Evolutionary conservation across 2,329 filamentous ascomycete genomes (phyloP), one percentile per base, ranked within the genome.

Genomic region (Geosmithia flava): DNA sequence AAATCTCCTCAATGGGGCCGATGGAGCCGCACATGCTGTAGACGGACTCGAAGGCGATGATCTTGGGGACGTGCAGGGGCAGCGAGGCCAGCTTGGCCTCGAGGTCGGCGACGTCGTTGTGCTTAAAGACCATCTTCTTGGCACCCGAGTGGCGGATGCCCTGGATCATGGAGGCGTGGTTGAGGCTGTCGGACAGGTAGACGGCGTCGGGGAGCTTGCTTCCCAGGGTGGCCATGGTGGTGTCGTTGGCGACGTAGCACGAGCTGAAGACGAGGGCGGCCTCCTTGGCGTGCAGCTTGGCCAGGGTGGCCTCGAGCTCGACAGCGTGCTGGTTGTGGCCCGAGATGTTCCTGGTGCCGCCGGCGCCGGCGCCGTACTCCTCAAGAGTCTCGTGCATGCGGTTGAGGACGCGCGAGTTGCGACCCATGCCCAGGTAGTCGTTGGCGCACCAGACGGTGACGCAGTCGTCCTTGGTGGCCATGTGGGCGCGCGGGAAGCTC

Each of bases 371-470:
- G 51, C 93, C 93, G 59, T 98, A 98, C 61, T 82, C 87, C 57
- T 98, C 90, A 43, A 98, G 71, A 2, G 91, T 96, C 62, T 93
- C 78, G 64, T 98, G 91, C 93, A 98, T 98, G 49, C 80, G 80
- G 63, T 86, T 81, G 59, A 98, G 70, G 11, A 98, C 93, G 46
- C 87, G 75, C 13, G 80, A 78, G 67, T 97, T 96, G 58, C 89
- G 80, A 43, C 93, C 91, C 93, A 98, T 98, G 57, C 93, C 93
- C 17, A 98, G 80, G 65, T 98, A 98, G 66, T 98, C 93, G 61
- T 98, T 98, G 62, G 91, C 94, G 74, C 93, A 98, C 93, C 93
- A 98, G 20, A 98, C 93, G 2, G 91, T 95, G 50, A 98, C 93
- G 47, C 81, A 81, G 55, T 96, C 88, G 51, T 91, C 83, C 60